Percentiles rank a stretch among this genome's conserved stretches.
Conservation (phyloP, 2,329 filamentous ascomycete genomes). For the Scleromitrula shiraiana region DNA sequence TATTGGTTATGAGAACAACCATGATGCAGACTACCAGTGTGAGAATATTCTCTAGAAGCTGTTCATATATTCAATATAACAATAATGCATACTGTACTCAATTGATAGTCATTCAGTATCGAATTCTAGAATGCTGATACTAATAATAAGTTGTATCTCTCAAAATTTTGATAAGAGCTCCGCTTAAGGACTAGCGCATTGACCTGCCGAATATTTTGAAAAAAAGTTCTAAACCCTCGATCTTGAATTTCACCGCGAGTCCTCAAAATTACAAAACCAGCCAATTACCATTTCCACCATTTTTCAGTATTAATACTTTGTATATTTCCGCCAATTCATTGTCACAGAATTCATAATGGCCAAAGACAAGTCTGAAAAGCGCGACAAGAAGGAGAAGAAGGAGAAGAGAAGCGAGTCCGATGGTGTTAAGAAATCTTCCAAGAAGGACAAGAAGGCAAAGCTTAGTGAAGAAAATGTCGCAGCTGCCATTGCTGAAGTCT, state of each 20-base stretch:
- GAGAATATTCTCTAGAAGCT: too few relatives aligned
- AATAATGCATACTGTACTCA: too few relatives aligned
- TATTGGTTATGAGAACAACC: too few relatives aligned
- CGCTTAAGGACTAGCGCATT: conserved; percentile 13
- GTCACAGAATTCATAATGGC: conserved; percentile 21
- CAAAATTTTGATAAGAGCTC: conserved; percentile 4
- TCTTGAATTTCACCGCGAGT: conserved; percentile 4
- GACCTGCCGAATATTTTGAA: conserved; percentile 11
- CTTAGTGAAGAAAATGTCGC: conserved; percentile 42
- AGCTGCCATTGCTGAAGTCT: conserved; percentile 56
- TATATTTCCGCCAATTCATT: background rate
- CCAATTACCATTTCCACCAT: conserved; percentile 7
- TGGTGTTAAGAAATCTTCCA: conserved; percentile 36
- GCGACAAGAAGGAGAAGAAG: conserved; percentile 54
- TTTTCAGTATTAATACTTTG: background rate
- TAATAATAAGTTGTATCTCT: background rate
- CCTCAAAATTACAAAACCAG: conserved; percentile 2
- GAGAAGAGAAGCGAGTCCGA: conserved; percentile 49
- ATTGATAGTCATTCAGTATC: background rate
- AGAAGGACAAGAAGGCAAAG: conserved; percentile 34
- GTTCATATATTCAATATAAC: too few relatives aligned
- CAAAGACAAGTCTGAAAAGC: conserved; percentile 28
- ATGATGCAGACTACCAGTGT: too few relatives aligned
- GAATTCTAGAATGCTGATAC: too few relatives aligned
- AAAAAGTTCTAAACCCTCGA: conserved; percentile 11